Evolutionary conservation across 108 stramenopile genomes (phyloP), one percentile per base, ranked within the genome.

Genomic region (Nitzschia palea): DNA sequence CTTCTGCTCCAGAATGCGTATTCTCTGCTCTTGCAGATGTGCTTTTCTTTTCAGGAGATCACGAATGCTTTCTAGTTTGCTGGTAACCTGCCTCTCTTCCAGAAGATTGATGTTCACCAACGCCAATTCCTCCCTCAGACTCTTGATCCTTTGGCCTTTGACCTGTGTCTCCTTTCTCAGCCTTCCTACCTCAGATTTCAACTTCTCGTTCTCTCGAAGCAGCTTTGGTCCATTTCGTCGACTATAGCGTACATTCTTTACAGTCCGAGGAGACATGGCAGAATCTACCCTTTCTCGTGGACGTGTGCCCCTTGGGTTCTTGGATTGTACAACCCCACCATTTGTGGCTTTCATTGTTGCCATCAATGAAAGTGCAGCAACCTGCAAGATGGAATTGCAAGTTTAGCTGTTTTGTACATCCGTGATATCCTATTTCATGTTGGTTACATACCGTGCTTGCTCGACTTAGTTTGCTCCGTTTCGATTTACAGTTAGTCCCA

Each of bases 1-100:
- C 18, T 20, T 48, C 22, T 18, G 37, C 22, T 60, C 59, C 2
- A 60, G 59, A 2, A 34, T 23, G 20, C 25, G 10, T 43, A 60
- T 60, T 22, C 59, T 28, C 43, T 22, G 5, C 43, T 60, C 59
- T 60, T 60, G 59, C 6, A 60, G 37, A 23, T 42, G 0, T 1
- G 37, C 31, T 23, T 60, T 60, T 8, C 59, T 17, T 25, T 40
- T 60, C 22, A 60, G 23, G 6, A 60, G 5, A 40, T 32, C 25
- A 2, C 59, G 59, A 43, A 60, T 60, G 14, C 43, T 18, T 9
- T 60, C 59, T n/a, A 60, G 59, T 23, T 37, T 43, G 1, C 20
- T 26, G 23, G 23, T 60, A 18, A 60, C 25, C 5, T 60, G 59
- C 31, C 43, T 31, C 25, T 60, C 59, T 25, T 60, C 59, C 2